Base-by-base conservation (phyloP, 495 filamentous ascomycete genomes). In the Penicillium lividum region DNA sequence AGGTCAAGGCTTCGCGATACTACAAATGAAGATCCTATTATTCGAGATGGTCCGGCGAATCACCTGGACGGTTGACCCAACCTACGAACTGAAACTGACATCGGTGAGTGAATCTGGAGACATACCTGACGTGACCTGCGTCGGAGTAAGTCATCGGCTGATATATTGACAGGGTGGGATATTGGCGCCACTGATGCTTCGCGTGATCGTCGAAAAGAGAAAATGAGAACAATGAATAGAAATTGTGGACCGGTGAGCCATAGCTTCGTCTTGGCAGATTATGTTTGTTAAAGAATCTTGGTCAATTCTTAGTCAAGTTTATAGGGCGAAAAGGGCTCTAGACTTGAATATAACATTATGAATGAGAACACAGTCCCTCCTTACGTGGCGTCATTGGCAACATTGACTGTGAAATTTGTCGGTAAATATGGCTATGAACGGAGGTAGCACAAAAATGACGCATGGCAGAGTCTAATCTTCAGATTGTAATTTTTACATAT, bases 1-100 rank as follows among this genome's bases (percentile, higher is more conserved):
- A 5, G 73, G 73, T 7, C 68, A 73, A 51, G 67, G 61, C n/a
- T 72, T 73, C 53, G 73, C 66, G 7, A 53, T 77, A 54, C 48
- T 69, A 46, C 62, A 74, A 58, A 61, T 73, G 46, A 71, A 71
- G 60, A 58, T 77, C 29, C 46, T 64, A 3, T 28, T 76, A 51
- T 67, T 71, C 59, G 72, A 70, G 55, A 46, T 74, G 45, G 31
- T 70, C n/a, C 56, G 69, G 27, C 47, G 55, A 30, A 54, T 72
- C 2, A 59, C 54, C 29, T 75, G 71, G 71, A 50, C 38, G 7
- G 51, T 74, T 45, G 73, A 73, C 61, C 61, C 65, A 10, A 54
- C 9, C 31, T 76, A 73, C 58, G 29, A 61, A 42, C 45, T 71
- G 36, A 68, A 71, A 54, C 65, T 76, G 28, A 49, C 27, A 49